Percentiles rank a stretch among this genome's conserved stretches.
phyloP scores from a whole-genome alignment of 331 rosid species.

The Rhamnella rubrinervis region DNA sequence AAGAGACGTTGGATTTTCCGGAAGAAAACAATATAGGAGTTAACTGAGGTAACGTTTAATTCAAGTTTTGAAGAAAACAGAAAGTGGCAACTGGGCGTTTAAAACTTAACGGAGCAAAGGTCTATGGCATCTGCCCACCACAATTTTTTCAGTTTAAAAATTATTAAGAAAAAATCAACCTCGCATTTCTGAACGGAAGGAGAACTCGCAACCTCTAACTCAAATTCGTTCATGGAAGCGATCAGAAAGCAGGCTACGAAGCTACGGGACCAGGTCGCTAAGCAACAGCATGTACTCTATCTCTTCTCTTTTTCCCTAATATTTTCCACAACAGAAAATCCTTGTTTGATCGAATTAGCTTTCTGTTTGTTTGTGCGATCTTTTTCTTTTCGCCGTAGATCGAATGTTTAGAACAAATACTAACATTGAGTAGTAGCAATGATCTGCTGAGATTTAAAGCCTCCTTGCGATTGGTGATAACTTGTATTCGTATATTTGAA shows the following conservation, averaged over 20 bases:
- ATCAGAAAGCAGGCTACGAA: slow-evolving; percentile 37
- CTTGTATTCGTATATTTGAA: not conserved
- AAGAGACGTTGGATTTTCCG: not conserved
- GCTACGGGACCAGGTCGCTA: slow-evolving; percentile 42
- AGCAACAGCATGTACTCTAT: slow-evolving; percentile 37
- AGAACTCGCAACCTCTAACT: not conserved
- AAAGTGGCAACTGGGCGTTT: not conserved
- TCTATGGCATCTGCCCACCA: not conserved
- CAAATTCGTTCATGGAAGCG: slow-evolving; percentile 29
- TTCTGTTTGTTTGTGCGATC: not conserved
- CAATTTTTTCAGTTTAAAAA: not conserved
- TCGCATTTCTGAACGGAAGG: not conserved
- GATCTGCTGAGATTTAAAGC: not conserved
- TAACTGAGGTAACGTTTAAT: slow-evolving; percentile 3
- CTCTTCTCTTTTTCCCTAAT: slow-evolving; percentile 8
- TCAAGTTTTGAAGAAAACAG: slow-evolving; percentile 13
- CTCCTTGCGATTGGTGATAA: slow-evolving; percentile 4
- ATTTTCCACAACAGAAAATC: not conserved
- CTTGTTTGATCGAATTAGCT: not conserved
- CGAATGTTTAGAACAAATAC: not conserved
- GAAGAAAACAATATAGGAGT: no score
- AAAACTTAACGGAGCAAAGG: not conserved
- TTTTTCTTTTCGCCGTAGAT: no score
- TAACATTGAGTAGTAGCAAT: no score
- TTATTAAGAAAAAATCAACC: not conserved